A percentile compares a stretch with the other conserved stretches of the same genome.
These are phyloP conservation scores for Trematosphaeria pertusa DNA, from an alignment of 2,329 filamentous ascomycete species.

Conservation along the genomic window DNA sequence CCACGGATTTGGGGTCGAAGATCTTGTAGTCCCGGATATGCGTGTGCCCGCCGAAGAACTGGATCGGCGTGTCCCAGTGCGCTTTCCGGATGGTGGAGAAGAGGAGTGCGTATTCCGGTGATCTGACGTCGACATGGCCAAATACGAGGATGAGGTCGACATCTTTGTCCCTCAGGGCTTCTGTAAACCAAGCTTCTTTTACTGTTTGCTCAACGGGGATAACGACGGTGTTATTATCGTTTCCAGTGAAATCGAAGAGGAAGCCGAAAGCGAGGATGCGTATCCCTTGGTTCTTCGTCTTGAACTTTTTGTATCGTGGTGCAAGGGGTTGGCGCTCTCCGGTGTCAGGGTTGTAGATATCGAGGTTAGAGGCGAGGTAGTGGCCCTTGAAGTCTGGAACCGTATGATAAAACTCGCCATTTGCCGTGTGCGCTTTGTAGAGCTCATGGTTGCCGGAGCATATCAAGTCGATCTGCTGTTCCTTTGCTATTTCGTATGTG, in stretches of 20 bases:
- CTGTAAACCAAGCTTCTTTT: constrained; percentile 86
- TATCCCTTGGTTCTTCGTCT: constrained; percentile 86
- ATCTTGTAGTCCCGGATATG: constrained; percentile 85
- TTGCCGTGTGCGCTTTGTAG: constrained; percentile 79
- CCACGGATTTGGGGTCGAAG: constrained; percentile 80
- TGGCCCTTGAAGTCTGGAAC: constrained; percentile 81
- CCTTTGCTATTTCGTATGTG: constrained; percentile 83
- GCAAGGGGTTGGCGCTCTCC: constrained; percentile 78
- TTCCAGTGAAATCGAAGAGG: constrained; percentile 89
- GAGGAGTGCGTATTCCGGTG: constrained; percentile 78
- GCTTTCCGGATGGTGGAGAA: constrained; percentile 78
- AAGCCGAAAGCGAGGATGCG: constrained; percentile 90
- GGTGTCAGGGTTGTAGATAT: constrained; percentile 78
- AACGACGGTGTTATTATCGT: constrained; percentile 89
- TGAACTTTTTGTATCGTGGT: constrained; percentile 85
- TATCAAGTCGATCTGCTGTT: constrained; percentile 84
- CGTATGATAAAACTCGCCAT: constrained; percentile 78
- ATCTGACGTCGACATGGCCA: constrained; percentile 84
- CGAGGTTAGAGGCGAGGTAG: constrained; percentile 91
- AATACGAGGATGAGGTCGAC: constrained; percentile 86
- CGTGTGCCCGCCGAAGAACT: constrained; percentile 89
- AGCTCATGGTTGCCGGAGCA: constrained; percentile 95
- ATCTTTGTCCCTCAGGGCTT: constrained; percentile 78
- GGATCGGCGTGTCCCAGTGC: constrained; percentile 83
- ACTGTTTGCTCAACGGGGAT: constrained; percentile 80